Evolutionary conservation across 106 monocot species (phyloP), one percentile per base, ranked within the genome.

Genomic region (Dendrobium officinale): DNA sequence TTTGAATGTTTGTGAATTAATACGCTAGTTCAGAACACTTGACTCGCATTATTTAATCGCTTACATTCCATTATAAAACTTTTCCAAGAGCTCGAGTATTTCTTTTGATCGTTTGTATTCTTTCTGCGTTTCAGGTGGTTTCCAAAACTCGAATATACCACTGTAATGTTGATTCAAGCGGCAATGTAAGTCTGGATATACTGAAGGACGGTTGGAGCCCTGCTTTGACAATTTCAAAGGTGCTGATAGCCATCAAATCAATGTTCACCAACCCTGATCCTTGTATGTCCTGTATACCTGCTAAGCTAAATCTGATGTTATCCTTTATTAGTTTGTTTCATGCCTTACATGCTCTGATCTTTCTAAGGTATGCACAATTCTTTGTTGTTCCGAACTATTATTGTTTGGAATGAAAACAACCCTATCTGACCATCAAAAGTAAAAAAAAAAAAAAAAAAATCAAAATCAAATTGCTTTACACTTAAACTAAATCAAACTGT

Each of bases 141-240:
- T 97, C 92, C 75, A 97, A 85, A 82, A 97, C 96, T 44, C 85
- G 96, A 41, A 97, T 97, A 42, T 97, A 92, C 78, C 96, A 97
- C 81, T 92, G 96, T 82, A 97, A 92, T 73, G 89, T 97, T 43
- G 92, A 91, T 80, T 80, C 91, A 37, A 26, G 78, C 31, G 94
- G 94, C 33, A 85, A 92, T 49, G 68, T 94, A 26, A 92, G 80
- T 73, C 75, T 98, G 56, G 87, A 85, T 13, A 98, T 98, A 61
- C 75, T 98, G 78, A 91, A 87, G 55, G 92, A 86, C 29, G 82
- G 88, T 0, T 98, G 97, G 97, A 98, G 97, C 67, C 97, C 97
- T n/a, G 92, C 94, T 47, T 73, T 85, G 17, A 98, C 97, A 77
- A 94, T 98, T 80, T 91, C 94, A 51, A 94, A 98, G 77, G 87